Conservation (phyloP, 495 filamentous ascomycete genomes). For the Penicillium daleae region DNA sequence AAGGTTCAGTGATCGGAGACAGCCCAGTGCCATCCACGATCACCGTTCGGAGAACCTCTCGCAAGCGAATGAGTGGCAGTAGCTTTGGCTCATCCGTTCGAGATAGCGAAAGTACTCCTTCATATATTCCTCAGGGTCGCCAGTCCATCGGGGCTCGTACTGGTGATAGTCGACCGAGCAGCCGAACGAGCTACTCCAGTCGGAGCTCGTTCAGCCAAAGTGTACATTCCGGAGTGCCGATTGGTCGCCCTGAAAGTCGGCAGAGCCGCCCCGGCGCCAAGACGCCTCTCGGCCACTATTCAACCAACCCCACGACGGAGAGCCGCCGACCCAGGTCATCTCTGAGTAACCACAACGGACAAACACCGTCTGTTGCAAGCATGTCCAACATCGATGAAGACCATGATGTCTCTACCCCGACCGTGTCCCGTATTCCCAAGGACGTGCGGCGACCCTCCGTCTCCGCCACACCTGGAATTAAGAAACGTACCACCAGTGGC, state of each 20-base stretch:
- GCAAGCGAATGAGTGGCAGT: constrained; percentile 66
- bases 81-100: constrained; percentile 59
- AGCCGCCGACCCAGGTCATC: constrained; percentile 53
- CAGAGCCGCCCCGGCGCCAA: constrained; percentile 67
- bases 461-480: constrained; percentile 36
- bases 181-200: constrained; percentile 49
- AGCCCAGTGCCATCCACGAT: constrained; percentile 71
- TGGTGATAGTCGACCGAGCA: constrained; percentile 52
- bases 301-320: constrained; percentile 49
- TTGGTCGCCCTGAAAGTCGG: constrained; percentile 65
- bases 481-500: constrained; percentile 59
- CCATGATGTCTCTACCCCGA: constrained; percentile 40
- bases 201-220: constrained; percentile 50
- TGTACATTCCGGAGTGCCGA: constrained; percentile 36
- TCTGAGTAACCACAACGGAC: constrained; percentile 47
- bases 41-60: constrained; percentile 74
- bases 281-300: constrained; percentile 62
- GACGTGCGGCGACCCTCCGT: constrained; percentile 44
- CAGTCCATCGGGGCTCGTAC: constrained; percentile 55
- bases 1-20: constrained; percentile 53
- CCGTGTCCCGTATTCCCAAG: constrained; percentile 30
- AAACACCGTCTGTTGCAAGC: constrained; percentile 35
- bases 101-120: constrained; percentile 49
- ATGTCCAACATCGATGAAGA: constrained; percentile 53
- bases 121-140: constrained; percentile 48